Evolutionary conservation across 2,329 filamentous ascomycete genomes (phyloP).

Genomic region (Colletotrichum musae): DNA sequence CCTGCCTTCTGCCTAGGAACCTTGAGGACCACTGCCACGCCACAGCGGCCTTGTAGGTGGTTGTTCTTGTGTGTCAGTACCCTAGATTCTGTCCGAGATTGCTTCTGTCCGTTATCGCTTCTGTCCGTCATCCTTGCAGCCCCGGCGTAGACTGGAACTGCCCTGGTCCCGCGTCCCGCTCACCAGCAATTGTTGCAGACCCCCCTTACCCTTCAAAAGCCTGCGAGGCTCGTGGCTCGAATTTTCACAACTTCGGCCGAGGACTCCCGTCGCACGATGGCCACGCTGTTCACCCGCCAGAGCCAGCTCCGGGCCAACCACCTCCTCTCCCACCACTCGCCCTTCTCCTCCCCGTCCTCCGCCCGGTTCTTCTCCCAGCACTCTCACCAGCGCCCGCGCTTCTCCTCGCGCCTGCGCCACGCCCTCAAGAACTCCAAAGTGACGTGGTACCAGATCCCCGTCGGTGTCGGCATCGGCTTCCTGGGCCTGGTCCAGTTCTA

Average conservation of each 20-base stretch:
- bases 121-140: no score
- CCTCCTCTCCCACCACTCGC: constrained; percentile 45
- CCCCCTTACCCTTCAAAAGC: constrained; percentile 10
- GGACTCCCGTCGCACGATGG: constrained; percentile 45
- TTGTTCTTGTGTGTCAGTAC: no score
- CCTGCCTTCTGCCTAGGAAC: no score
- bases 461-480: constrained; percentile 88
- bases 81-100: no score
- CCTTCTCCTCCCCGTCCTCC: constrained; percentile 48
- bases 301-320: constrained; percentile 52
- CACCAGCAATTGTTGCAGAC: constrained; percentile 25
- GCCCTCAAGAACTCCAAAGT: constrained; percentile 70
- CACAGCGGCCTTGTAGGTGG: no score
- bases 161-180: no score
- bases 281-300: constrained; percentile 52
- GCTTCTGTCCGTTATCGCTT: no score
- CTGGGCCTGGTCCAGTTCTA: constrained; percentile 88
- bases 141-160: no score
- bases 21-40: no score
- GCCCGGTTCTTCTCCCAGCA: constrained; percentile 56
- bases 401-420: constrained; percentile 66
- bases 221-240: constrained; percentile 24
- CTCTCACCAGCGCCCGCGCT: constrained; percentile 62
- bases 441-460: constrained; percentile 92
- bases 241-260: constrained; percentile 15